Conservation (phyloP, 495 filamentous ascomycete genomes). For the Immersiella caudata region DNA sequence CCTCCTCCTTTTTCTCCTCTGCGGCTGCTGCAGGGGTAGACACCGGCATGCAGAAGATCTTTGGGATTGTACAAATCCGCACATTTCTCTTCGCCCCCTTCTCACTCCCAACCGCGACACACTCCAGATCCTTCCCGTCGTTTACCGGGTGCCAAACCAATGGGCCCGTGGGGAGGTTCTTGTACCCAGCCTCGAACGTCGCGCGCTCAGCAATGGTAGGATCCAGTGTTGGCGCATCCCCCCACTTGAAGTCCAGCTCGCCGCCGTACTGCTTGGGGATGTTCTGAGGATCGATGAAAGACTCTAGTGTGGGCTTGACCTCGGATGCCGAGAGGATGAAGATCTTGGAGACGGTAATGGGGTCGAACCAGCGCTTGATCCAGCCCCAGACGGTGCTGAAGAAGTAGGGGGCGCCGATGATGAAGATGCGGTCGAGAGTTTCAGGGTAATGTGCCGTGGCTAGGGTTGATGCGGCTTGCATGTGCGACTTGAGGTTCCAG, state of each 20-base stretch:
- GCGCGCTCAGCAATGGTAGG: slow-evolving; percentile 56
- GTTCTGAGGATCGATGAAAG: slow-evolving; percentile 77
- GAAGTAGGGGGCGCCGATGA: slow-evolving; percentile 86
- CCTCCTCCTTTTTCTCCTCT: slow-evolving; percentile 18
- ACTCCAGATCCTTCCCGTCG: slow-evolving; percentile 45
- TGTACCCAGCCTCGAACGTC: slow-evolving; percentile 49
- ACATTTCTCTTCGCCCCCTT: slow-evolving; percentile 40
- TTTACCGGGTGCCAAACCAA: slow-evolving; percentile 51
- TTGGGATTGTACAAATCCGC: slow-evolving; percentile 49
- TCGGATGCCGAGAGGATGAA: slow-evolving; percentile 76
- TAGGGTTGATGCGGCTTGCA: slow-evolving; percentile 84
- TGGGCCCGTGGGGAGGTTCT: slow-evolving; percentile 52
- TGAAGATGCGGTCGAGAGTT: slow-evolving; percentile 84
- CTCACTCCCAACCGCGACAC: slow-evolving; percentile 48
- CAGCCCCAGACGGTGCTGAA: slow-evolving; percentile 94
- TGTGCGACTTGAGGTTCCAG: slow-evolving; percentile 87
- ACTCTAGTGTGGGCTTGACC: slow-evolving; percentile 70
- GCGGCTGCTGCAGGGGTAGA: slow-evolving; percentile 1
- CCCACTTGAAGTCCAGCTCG: slow-evolving; percentile 77
- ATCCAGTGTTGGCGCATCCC: slow-evolving; percentile 71
- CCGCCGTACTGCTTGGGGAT: slow-evolving; percentile 87
- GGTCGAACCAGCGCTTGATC: slow-evolving; percentile 96
- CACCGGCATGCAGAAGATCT: slow-evolving; percentile 30
- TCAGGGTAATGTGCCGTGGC: slow-evolving; percentile 94
- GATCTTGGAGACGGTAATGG: slow-evolving; percentile 89